Percentiles rank a stretch among this genome's conserved stretches.
Conservation (phyloP, 2,329 filamentous ascomycete species). For the Calonectria pteridis region DNA sequence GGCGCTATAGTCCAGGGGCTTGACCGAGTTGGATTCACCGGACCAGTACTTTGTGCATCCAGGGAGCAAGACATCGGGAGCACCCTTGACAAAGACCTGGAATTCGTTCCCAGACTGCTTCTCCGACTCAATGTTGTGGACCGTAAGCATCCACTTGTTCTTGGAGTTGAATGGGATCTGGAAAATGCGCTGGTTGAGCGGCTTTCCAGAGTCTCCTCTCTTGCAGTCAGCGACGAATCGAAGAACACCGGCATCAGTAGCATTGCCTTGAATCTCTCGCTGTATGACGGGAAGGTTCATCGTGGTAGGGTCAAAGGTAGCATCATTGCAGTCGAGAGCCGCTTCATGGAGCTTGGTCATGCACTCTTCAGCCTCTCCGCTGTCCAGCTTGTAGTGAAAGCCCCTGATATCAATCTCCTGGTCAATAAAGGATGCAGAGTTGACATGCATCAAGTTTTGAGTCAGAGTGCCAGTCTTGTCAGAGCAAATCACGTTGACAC, state of each 20-base stretch:
- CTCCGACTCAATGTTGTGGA: constrained; percentile 41
- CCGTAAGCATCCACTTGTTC: constrained; percentile 63
- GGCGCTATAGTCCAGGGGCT: constrained; percentile 51
- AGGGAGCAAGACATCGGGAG: constrained; percentile 62
- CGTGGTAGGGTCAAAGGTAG: constrained; percentile 55
- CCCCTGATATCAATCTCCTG: constrained; percentile 43
- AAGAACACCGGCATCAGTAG: constrained; percentile 58
- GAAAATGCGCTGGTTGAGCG: constrained; percentile 46
- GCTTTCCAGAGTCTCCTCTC: constrained; percentile 35
- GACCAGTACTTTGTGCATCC: constrained; percentile 54
- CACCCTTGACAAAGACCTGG: constrained; percentile 65
- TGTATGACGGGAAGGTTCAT: constrained; percentile 50
- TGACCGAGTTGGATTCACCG: constrained; percentile 44
- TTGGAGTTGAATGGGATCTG: constrained; percentile 64
- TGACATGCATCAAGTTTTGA: constrained; percentile 60
- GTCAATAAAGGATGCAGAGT: constrained; percentile 53
- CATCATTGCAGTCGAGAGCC: constrained; percentile 55
- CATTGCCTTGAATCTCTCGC: constrained; percentile 55
- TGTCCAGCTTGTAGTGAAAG: constrained; percentile 33
- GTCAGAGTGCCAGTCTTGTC: constrained; percentile 59
- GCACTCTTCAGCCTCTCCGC: background rate
- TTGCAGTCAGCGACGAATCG: constrained; percentile 51
- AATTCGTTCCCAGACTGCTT: constrained; percentile 44
- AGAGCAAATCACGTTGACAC: constrained; percentile 58
- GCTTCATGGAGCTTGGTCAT: constrained; percentile 26